phyloP scores from a whole-genome alignment of 2,329 filamentous ascomycete genomes.

The Sporothrix phasma region DNA sequence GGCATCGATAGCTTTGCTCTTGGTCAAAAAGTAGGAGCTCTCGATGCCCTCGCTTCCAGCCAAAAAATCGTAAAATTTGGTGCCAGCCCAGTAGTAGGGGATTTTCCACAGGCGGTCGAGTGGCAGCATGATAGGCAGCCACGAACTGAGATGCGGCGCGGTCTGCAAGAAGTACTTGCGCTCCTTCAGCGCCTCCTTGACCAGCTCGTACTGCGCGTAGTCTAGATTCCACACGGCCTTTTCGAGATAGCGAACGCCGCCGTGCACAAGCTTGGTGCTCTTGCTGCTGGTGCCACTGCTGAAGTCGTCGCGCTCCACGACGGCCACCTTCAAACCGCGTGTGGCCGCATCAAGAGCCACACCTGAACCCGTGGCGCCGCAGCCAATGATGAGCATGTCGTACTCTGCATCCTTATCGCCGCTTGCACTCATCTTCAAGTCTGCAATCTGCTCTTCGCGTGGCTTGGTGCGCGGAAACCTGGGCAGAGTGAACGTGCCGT shows the following conservation, averaged over 20 bases:
- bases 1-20: constrained; percentile 64
- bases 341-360: constrained; percentile 75
- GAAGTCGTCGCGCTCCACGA: constrained; percentile 77
- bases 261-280: constrained; percentile 81
- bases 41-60: constrained; percentile 75
- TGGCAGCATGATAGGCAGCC: constrained; percentile 75
- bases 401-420: constrained; percentile 44
- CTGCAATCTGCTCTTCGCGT: constrained; percentile 54
- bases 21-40: constrained; percentile 71
- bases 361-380: constrained; percentile 67
- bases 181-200: constrained; percentile 72
- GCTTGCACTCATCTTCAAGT: constrained; percentile 37
- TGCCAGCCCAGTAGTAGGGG: constrained; percentile 61
- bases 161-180: constrained; percentile 75
- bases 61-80: constrained; percentile 70
- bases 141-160: constrained; percentile 69
- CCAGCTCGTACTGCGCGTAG: constrained; percentile 70
- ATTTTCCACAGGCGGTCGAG: constrained; percentile 75
- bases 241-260: constrained; percentile 73
- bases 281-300: constrained; percentile 74
- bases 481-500: constrained; percentile 57
- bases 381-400: constrained; percentile 69
- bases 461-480: constrained; percentile 54
- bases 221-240: constrained; percentile 80
- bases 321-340: constrained; percentile 65